phyloP scores from a whole-genome alignment of 2,329 filamentous ascomycete genomes.

The Calonectria hongkongensis region DNA sequence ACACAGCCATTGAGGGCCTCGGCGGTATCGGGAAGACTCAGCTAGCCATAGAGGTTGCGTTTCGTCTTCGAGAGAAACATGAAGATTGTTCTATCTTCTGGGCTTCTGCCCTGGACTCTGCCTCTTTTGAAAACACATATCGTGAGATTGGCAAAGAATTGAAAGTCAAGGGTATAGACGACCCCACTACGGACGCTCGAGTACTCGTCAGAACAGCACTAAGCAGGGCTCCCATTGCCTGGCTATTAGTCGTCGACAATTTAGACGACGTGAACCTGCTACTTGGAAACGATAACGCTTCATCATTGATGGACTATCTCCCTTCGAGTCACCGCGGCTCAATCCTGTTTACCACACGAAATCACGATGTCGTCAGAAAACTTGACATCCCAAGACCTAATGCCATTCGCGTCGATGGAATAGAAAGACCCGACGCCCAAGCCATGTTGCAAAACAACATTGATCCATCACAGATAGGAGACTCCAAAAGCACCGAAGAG shows the following conservation, averaged over 20 bases:
- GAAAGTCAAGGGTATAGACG: slow-evolving; percentile 53
- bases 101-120: slow-evolving; percentile 57
- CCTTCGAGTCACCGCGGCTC: slow-evolving; percentile 48
- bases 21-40: slow-evolving; percentile 64
- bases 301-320: slow-evolving; percentile 50
- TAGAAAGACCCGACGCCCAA: slow-evolving; percentile 49
- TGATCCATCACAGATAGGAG: slow-evolving; percentile 43
- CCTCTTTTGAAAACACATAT: slow-evolving; percentile 60
- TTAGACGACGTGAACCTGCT: slow-evolving; percentile 62
- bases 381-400: slow-evolving; percentile 35
- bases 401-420: slow-evolving; percentile 46
- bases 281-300: slow-evolving; percentile 46
- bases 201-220: slow-evolving; percentile 60
- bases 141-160: slow-evolving; percentile 56
- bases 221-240: slow-evolving; percentile 53
- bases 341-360: slow-evolving; percentile 51
- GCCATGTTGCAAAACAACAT: slow-evolving; percentile 48
- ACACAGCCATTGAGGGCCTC: slow-evolving; percentile 53
- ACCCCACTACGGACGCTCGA: slow-evolving; percentile 60
- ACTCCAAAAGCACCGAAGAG: slow-evolving; percentile 41
- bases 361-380: slow-evolving; percentile 25
- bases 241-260: slow-evolving; percentile 68
- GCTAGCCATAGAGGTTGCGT: slow-evolving; percentile 61
- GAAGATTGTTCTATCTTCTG: slow-evolving; percentile 63
- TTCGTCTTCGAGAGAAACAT: slow-evolving; percentile 49